These are phyloP conservation scores for Sporothrix variecibatus DNA, from an alignment of 2,329 filamentous ascomycete species.

Conservation along the genomic window DNA sequence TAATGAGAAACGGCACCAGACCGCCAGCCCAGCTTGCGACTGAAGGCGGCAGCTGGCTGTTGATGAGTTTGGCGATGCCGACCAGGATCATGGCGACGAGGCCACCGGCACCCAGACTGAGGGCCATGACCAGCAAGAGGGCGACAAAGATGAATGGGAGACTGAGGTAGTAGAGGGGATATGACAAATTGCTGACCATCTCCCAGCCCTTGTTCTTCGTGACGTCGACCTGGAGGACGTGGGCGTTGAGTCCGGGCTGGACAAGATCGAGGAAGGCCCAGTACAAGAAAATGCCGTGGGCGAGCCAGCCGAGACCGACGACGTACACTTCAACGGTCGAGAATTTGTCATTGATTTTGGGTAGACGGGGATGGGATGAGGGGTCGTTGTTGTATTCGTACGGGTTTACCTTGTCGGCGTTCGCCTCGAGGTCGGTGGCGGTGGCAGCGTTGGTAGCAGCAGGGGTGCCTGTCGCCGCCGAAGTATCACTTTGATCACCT, in stretches of 20 bases:
- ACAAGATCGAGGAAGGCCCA: constrained; percentile 29
- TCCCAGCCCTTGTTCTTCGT: not conserved
- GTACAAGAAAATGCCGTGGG: constrained; percentile 7
- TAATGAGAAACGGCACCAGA: not conserved
- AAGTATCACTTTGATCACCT: not conserved
- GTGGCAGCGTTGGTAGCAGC: not conserved
- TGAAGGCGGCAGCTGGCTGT: not conserved
- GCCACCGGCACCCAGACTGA: not conserved
- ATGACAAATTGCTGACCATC: not conserved
- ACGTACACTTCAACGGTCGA: not conserved
- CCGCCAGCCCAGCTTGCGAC: not conserved
- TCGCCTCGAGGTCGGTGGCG: not conserved
- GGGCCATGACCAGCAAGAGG: not conserved
- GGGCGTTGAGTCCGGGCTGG: constrained; percentile 18
- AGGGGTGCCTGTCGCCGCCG: not conserved
- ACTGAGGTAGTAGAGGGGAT: not conserved
- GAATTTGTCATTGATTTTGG: not conserved
- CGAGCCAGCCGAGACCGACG: not conserved
- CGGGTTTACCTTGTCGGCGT: constrained; percentile 1
- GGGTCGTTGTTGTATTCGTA: constrained; percentile 24
- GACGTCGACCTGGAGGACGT: constrained; percentile 22
- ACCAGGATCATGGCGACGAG: not conserved
- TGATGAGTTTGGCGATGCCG: not conserved
- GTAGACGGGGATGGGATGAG: not conserved
- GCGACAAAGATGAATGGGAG: not conserved